A percentile compares a stretch with the other conserved stretches of the same genome.
phyloP scores from a whole-genome alignment of 345 rosid genomes.

The Arabidopsis suecica region DNA sequence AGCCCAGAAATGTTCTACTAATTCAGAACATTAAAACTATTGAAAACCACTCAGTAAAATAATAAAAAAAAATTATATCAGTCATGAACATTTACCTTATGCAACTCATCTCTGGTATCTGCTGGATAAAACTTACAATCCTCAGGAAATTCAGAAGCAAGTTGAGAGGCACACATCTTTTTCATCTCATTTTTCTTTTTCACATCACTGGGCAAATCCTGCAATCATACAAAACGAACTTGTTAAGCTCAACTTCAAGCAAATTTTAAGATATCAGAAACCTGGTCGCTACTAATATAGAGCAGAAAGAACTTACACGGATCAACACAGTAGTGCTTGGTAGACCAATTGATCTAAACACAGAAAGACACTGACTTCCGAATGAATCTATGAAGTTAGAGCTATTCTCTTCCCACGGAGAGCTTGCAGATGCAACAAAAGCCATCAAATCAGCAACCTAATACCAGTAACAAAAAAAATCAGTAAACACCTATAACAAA shows the following conservation, averaged over 20 bases:
- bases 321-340: constrained; percentile 87
- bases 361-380: constrained; percentile 88
- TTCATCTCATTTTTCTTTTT: constrained; percentile 70
- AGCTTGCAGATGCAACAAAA: constrained; percentile 82
- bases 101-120: constrained; percentile 91
- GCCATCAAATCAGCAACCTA: constrained; percentile 97
- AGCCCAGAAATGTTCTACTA: background rate
- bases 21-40: background rate
- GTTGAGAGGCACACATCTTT: constrained; percentile 69
- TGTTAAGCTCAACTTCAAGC: constrained; percentile 22
- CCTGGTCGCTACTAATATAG: constrained; percentile 11
- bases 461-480: constrained; percentile 22
- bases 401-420: constrained; percentile 57
- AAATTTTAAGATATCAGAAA: background rate
- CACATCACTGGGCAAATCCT: constrained; percentile 78
- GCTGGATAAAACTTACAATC: constrained; percentile 88
- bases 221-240: constrained; percentile 22
- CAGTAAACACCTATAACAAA: background rate
- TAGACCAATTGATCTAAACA: constrained; percentile 80
- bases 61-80: background rate
- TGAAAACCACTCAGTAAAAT: background rate
- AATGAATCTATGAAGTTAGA: constrained; percentile 72
- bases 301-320: constrained; percentile 64
- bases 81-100: constrained; percentile 61
- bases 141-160: constrained; percentile 81